phyloP scores from a whole-genome alignment of 2,329 filamentous ascomycete species.

The Neonectria punicea region DNA sequence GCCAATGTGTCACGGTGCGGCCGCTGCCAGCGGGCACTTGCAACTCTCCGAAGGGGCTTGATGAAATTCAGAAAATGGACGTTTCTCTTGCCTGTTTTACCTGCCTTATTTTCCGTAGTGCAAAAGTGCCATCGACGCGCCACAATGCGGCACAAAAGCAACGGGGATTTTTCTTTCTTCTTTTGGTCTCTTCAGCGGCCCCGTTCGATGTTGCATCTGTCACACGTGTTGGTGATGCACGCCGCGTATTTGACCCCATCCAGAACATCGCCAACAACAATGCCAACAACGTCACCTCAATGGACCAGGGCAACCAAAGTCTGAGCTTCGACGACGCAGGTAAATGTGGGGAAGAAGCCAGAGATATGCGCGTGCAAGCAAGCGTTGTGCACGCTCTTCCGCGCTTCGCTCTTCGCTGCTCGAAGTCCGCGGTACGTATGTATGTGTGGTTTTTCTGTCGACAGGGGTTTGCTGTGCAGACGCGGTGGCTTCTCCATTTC shows the following conservation, averaged over 20 bases:
- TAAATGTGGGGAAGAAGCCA: conserved; percentile 17
- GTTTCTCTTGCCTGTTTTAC: not conserved
- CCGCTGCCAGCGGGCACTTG: conserved; percentile 1
- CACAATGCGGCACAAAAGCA: conserved; percentile 16
- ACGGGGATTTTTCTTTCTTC: not conserved
- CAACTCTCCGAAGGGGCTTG: not conserved
- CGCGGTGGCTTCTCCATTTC: conserved; percentile 32
- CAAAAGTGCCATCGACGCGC: conserved; percentile 1
- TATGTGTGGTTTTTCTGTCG: conserved; percentile 7
- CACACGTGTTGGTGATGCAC: conserved; percentile 11
- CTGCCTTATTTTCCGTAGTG: not conserved
- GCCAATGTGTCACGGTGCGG: conserved; percentile 11
- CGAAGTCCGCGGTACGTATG: conserved; percentile 5
- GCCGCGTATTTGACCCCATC: conserved; percentile 1
- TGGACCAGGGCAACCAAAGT: not conserved
- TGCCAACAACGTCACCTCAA: not conserved
- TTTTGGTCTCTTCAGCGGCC: not conserved
- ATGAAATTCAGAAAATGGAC: conserved; percentile 1
- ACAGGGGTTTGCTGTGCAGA: conserved; percentile 33
- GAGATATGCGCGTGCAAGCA: conserved; percentile 9
- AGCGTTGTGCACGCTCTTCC: conserved; percentile 1
- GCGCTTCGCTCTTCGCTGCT: not conserved
- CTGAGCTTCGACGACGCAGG: conserved; percentile 7
- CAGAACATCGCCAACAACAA: not conserved
- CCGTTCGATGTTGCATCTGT: conserved; percentile 9